phyloP scores from a whole-genome alignment of 352 stramenopile genomes.

The Phytophthora pinifolia region DNA sequence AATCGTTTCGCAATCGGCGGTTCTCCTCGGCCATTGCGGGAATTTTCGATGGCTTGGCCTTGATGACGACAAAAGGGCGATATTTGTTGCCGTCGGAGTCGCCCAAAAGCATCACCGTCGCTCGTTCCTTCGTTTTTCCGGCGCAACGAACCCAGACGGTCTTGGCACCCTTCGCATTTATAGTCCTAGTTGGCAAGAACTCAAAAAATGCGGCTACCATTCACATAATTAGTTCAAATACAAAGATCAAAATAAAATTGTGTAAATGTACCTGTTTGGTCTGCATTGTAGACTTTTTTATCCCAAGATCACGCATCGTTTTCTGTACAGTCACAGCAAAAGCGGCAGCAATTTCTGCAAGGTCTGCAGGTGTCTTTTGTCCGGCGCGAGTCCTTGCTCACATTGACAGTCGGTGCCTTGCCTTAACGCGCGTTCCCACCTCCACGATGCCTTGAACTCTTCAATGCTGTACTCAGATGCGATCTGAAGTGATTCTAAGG shows the following conservation, averaged over 20 bases:
- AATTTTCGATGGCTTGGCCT: neutral
- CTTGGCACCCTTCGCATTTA: neutral
- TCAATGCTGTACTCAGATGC: no score
- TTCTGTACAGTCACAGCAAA: no score
- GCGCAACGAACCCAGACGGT: slow-evolving; percentile 5
- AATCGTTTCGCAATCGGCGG: no score
- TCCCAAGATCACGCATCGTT: no score
- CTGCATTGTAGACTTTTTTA: slow-evolving; percentile 6
- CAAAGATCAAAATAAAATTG: slow-evolving; percentile 4
- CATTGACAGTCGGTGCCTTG: no score
- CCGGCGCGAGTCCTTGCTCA: neutral
- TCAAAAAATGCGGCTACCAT: slow-evolving; percentile 9
- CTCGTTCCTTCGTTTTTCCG: slow-evolving; percentile 5
- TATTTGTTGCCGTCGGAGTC: neutral
- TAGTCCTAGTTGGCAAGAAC: slow-evolving; percentile 1
- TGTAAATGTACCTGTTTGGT: slow-evolving; percentile 5
- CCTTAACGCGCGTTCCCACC: no score
- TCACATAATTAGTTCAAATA: slow-evolving; percentile 1
- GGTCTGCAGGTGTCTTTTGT: no score
- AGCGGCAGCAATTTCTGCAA: no score
- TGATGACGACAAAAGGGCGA: neutral
- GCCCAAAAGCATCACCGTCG: neutral
- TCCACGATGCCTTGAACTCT: no score
- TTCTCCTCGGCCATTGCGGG: neutral
- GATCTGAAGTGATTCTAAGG: no score